Base-by-base conservation (phyloP, 169 alveolate genomes). In the Toxoplasma gondii region DNA sequence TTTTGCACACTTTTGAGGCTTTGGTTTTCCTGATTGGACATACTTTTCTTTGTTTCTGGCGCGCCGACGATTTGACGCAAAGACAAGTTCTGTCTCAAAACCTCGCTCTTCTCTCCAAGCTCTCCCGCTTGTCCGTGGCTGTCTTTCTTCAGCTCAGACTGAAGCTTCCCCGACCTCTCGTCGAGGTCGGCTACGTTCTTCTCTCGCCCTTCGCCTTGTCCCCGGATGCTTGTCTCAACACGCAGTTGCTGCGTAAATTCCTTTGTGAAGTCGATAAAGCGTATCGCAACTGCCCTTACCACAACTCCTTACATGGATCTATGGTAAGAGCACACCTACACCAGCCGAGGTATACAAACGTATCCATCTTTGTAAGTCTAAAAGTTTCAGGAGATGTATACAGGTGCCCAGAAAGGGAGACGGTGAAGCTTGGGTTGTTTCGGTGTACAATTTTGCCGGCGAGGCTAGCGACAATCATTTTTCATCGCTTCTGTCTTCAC, bases 191-290 rank as follows among this genome's bases (percentile, higher is more conserved):
- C 7, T 78, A n/a, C 29, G 7, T 58, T 12, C 54, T 91, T n/a
- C 90, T 91, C n/a, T 91, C 94, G 38, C 94, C 94, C 19, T 91
- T 91, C 64, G 58, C 53, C 70, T 43, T 91, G 41, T 91, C 94
- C 44, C 91, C 94, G 7, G 94, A 91, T 12, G 87, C 78, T 9
- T 34, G 49, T 36, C 49, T 91, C 45, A n/a, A 78, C 64, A 7
- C 41, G 43, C 69, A 91, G 16, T 12, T 78, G 45, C 81, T 91
- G 36, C 43, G 88, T 64, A 45, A 70, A n/a, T 91, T 91, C 58
- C 82, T 91, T 2, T 43, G 36, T 24, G 94, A 91, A 91, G 91
- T 91, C 54, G 64, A 67, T 7, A 91, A 74, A 38, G 90, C 38
- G 58, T 41, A 44, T 38, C 34, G 43, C 10, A 36, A 39, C 74